Evolutionary conservation across 306 rosid genomes (phyloP), one percentile per base, ranked within the genome.

Genomic region (Fragaria ananassa): DNA sequence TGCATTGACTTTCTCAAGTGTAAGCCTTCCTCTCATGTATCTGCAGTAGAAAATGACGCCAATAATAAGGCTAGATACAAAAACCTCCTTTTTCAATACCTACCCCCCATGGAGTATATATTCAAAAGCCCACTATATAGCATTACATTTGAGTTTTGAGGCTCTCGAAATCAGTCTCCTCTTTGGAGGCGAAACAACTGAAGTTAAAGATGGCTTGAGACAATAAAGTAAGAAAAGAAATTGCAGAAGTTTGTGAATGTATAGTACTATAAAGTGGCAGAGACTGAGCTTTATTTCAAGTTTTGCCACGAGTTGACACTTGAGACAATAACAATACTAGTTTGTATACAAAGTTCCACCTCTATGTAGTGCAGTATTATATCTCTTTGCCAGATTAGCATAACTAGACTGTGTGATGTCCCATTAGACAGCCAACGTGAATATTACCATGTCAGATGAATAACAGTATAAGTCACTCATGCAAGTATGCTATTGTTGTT

Each of bases 1-100:
- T 72, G 93, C 91, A 65, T 94, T 94, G 75, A 91, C 90, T 89
- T 94, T 94, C 66, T 94, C 98, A 17, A 90, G 76, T 68, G 98
- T 91, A 74, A 94, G 92, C 87, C 98, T 89, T 76, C 98, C 98
- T 86, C 86, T 94, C 98, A 94, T 94, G 79, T 94, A 94, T 81
- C 96, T 94, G 89, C 60, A 72, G 65, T 68, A 37, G 8, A 46
- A 60, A 45, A 65, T 73, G 39, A 11, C 5, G 6, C 3, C 0
- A 46, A 60, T 57, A 46, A 74, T 35, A 49, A 71, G 54, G 0
- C 34, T 49, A 23, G 0, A 70, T 45, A 61, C 37, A 18, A 39
- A 11, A 44, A 78, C 4, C 29, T 31, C 58, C 3, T 6, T 60
- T 23, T 34, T 41, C 44, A 41, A 54, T 42, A 42, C 25, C 10